These are phyloP conservation scores for Bolboschoenoplectus hybrid DNA, from an alignment of 202 grass and related monocot genomes.

Conservation along the genomic window DNA sequence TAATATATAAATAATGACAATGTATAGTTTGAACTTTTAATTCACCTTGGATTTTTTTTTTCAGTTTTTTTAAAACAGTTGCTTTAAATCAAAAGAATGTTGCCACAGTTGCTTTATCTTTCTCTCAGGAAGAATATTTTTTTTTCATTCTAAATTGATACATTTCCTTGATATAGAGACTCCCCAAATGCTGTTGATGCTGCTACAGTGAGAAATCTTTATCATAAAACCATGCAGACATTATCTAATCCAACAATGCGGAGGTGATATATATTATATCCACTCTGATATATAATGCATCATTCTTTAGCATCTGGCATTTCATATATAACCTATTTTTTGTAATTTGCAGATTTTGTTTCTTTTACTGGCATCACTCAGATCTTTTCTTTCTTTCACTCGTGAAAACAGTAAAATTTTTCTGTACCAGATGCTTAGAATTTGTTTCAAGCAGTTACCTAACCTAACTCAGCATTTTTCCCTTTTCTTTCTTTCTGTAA, in stretches of 20 bases:
- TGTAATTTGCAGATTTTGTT: background rate
- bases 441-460: conserved; percentile 18
- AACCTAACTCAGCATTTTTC: background rate
- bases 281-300: no score
- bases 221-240: no score
- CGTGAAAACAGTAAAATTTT: background rate
- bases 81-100: background rate
- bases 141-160: background rate
- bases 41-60: background rate
- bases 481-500: background rate
- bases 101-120: background rate
- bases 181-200: no score
- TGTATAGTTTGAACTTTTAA: no score
- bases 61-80: background rate
- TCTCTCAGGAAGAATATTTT: no score
- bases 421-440: background rate
- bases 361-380: background rate
- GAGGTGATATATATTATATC: no score
- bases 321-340: background rate
- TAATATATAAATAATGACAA: no score
- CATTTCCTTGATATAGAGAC: background rate
- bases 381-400: background rate
- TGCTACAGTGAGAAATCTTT: no score
- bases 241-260: no score
- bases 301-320: no score